Evolutionary conservation across 805 yeast species (phyloP), one percentile per base, ranked within the genome.

Genomic region (Yamadazyma endophytica): DNA sequence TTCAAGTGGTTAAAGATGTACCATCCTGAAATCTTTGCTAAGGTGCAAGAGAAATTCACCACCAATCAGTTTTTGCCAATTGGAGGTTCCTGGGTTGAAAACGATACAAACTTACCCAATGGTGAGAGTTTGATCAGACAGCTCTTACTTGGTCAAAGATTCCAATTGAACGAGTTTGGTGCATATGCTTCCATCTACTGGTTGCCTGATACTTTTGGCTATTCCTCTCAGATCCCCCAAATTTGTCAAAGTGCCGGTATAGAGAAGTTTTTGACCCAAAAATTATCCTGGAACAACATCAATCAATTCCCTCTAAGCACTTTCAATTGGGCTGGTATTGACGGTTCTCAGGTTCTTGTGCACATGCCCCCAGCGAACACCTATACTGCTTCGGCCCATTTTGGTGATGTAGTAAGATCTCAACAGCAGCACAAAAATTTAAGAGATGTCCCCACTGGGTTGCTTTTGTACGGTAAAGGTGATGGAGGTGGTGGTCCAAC

Each of bases 401-500:
- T 87, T 58, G 96, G 96, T 18, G 97, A 92, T 59, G 95, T 89
- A 18, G 72, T 76, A 35, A 72, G 96, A 46, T 81, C 95, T 2
- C 71, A 79, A 33, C 61, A 66, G 16, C 90, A 87, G 50, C 95
- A 92, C 61, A 84, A 89, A 61, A 86, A 89, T 48, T 63, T 84
- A 43, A 79, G 87, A 35, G 76, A 79, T 39, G 88, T 80, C 33
- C 90, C 84, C 37, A 77, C 84, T 7, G 90, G 95, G 0, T 64
- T 90, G 46, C 62, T 92, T 50, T 64, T 88, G 25, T 92, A 75
- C 47, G 98, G 98, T 23, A 80, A 83, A 47, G 98, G 98, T 49
- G 98, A 90, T 54, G 98, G 98, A 47, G 98, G 98, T 40, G 98
- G 98, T 42, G 98, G 98, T 6, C 97, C 98, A 27, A 80, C 86